Percentiles rank a stretch among this genome's conserved stretches.
Evolutionary conservation across 2,329 filamentous ascomycete genomes (phyloP).

Genomic region (Xenoacremonium recifei): DNA sequence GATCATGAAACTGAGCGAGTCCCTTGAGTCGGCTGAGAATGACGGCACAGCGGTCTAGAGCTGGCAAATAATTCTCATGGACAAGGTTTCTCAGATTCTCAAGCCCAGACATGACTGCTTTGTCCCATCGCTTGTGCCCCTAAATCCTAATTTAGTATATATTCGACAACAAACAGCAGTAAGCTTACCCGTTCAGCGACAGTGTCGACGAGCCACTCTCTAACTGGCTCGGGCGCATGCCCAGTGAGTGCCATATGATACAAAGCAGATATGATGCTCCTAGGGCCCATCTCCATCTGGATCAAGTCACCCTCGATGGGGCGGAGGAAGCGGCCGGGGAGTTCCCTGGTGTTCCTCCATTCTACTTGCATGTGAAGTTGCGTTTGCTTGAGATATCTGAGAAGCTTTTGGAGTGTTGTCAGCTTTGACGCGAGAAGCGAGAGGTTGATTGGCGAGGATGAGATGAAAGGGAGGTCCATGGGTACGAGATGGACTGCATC

Average conservation of each 20-base stretch:
- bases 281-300: constrained; percentile 54
- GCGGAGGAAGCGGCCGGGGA: constrained; percentile 74
- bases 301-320: constrained; percentile 75
- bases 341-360: constrained; percentile 78
- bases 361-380: constrained; percentile 77
- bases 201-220: constrained; percentile 86
- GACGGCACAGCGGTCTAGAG: constrained; percentile 77
- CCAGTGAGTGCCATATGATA: constrained; percentile 86
- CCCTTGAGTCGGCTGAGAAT: constrained; percentile 81
- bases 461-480: constrained; percentile 81
- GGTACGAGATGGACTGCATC: constrained; percentile 59
- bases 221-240: constrained; percentile 70
- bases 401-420: constrained; percentile 80
- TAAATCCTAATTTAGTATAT: constrained; percentile 33
- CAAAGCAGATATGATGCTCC: constrained; percentile 68
- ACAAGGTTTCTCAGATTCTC: constrained; percentile 73
- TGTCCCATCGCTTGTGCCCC: constrained; percentile 96
- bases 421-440: constrained; percentile 83
- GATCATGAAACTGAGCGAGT: constrained; percentile 75
- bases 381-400: constrained; percentile 81
- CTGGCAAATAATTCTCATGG: constrained; percentile 86
- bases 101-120: constrained; percentile 75
- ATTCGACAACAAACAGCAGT: constrained; percentile 2
- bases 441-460: constrained; percentile 74
- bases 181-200: constrained; percentile 69